These are phyloP conservation scores for Epichloe hybrida DNA, from an alignment of 2,329 filamentous ascomycete genomes.

Conservation along the genomic window DNA sequence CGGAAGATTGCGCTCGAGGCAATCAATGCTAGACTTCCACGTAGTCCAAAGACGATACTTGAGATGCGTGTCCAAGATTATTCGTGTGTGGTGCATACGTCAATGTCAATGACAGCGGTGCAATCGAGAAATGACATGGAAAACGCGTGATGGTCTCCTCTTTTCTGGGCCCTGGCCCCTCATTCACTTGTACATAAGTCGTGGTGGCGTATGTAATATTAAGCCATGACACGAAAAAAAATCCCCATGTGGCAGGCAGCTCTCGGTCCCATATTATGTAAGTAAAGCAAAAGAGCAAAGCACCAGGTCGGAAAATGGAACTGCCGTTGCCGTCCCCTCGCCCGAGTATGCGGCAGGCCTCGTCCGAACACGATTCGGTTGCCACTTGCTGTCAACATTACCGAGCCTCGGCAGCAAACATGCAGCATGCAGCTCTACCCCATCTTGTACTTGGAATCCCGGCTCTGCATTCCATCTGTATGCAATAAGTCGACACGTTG, in stretches of 20 bases:
- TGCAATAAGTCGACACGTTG: background rate
- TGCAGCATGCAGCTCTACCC: background rate
- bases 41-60: background rate
- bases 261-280: too few relatives aligned
- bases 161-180: background rate
- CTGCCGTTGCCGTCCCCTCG: too few relatives aligned
- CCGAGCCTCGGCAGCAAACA: background rate
- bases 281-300: too few relatives aligned
- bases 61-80: background rate
- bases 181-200: too few relatives aligned
- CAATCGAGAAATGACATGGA: background rate
- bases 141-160: background rate
- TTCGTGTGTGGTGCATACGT: background rate
- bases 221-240: too few relatives aligned
- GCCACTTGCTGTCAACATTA: too few relatives aligned
- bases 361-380: too few relatives aligned
- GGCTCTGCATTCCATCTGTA: background rate
- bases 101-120: background rate
- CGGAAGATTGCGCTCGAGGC: background rate
- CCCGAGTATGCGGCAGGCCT: too few relatives aligned
- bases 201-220: too few relatives aligned
- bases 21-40: background rate
- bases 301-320: too few relatives aligned
- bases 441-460: background rate
- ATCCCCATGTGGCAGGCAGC: too few relatives aligned